Percentiles rank a stretch among this genome's conserved stretches.
Conservation (phyloP, 352 stramenopile genomes). For the Globisporangium nodosum region DNA sequence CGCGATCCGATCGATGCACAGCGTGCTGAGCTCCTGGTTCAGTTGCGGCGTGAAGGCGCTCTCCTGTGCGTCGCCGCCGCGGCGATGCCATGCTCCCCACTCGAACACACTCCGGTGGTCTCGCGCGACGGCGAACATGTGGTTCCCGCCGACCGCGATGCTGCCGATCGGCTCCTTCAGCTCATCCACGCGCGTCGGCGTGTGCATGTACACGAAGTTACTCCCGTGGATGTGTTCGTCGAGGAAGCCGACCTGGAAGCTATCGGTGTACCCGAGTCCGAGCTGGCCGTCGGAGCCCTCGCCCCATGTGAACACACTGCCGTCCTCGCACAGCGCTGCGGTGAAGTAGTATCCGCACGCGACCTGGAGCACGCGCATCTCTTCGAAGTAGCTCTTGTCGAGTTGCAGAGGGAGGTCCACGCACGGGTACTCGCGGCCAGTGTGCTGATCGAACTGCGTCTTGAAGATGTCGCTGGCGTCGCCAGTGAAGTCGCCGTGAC, state of each 20-base stretch:
- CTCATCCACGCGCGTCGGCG: conserved; percentile 45
- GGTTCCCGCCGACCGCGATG: conserved; percentile 59
- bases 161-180: conserved; percentile 51
- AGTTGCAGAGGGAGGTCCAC: conserved; percentile 66
- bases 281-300: conserved; percentile 73
- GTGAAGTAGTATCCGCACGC: conserved; percentile 75
- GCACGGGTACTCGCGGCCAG: conserved; percentile 52
- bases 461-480: conserved; percentile 51
- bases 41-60: conserved; percentile 41
- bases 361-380: conserved; percentile 65
- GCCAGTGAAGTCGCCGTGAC: conserved; percentile 53
- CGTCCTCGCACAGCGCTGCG: conserved; percentile 61
- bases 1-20: conserved; percentile 44
- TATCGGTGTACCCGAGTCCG: conserved; percentile 54
- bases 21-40: conserved; percentile 34
- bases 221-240: conserved; percentile 65
- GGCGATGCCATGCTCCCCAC: conserved; percentile 61
- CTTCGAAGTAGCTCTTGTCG: conserved; percentile 66
- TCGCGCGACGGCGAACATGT: conserved; percentile 54
- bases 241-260: conserved; percentile 61
- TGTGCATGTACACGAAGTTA: conserved; percentile 74
- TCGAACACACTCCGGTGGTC: conserved; percentile 50
- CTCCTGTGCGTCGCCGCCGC: conserved; percentile 41
- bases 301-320: conserved; percentile 64
- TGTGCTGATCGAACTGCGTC: conserved; percentile 63